Conservation (phyloP, 2,329 filamentous ascomycete species). For the Colletotrichum plurivorum region DNA sequence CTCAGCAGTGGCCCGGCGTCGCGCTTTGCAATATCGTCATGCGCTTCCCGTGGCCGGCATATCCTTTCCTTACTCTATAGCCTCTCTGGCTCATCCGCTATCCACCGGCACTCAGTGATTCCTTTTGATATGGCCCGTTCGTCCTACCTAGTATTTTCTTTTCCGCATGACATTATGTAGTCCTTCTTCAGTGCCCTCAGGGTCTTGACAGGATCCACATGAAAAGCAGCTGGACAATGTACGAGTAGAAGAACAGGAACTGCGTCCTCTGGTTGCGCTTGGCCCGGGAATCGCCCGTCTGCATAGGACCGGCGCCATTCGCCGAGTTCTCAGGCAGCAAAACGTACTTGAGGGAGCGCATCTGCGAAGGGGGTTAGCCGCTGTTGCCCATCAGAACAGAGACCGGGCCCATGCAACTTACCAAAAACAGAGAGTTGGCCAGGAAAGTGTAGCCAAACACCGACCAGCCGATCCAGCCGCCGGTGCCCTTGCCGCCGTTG, state of each 20-base stretch:
- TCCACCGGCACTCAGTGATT: constrained; percentile 12
- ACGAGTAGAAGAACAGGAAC: constrained; percentile 95
- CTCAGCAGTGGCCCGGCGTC: not conserved
- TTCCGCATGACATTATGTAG: not conserved
- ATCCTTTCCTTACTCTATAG: constrained; percentile 15
- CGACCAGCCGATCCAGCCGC: constrained; percentile 89
- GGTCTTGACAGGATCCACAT: constrained; percentile 82
- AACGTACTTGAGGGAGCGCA: constrained; percentile 96
- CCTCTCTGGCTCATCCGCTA: not conserved
- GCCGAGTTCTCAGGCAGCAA: constrained; percentile 86
- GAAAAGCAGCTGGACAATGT: constrained; percentile 92
- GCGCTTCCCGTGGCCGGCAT: constrained; percentile 4
- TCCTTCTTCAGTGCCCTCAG: constrained; percentile 43
- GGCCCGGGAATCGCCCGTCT: constrained; percentile 78
- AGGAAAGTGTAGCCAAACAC: constrained; percentile 93
- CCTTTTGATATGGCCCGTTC: no score
- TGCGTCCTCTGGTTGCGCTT: constrained; percentile 91
- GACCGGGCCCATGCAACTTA: constrained; percentile 61
- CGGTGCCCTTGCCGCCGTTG: constrained; percentile 84
- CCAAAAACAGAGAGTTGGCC: constrained; percentile 95
- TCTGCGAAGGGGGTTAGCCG: constrained; percentile 63
- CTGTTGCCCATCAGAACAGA: not conserved
- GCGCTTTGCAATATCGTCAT: not conserved
- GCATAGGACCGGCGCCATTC: constrained; percentile 75
- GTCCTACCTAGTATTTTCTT: not conserved